Base-by-base conservation (phyloP, 331 rosid genomes). In the Pyrus hybrid region DNA sequence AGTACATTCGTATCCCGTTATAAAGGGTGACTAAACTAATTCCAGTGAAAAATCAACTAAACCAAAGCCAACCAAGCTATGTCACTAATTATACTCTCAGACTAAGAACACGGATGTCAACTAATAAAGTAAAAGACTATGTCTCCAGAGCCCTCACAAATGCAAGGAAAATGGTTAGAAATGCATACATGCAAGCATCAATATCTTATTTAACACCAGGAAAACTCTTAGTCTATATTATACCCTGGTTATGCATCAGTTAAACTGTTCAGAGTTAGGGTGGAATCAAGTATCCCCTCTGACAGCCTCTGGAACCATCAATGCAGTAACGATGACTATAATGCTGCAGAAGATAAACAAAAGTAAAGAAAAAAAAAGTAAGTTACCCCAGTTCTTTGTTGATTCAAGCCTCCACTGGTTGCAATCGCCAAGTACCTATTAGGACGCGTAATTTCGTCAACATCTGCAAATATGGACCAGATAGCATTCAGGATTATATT, bases 391-490 rank as follows among this genome's bases (percentile, higher is more conserved):
- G 99, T 95, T 87, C 99, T 88, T 79, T 95, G 99, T 83, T 95
- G 99, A 87, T 95, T 92, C 87, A 95, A 88, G 69, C 99, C 97
- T 83, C 99, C 99, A 84, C 99, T 95, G 7, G 99, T 92, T 74
- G 97, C 99, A 77, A 95, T 95, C 70, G 88, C 74, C 90, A 95
- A 82, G 79, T 88, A 95, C 21, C 96, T 88, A 79, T 89, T 86
- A 22, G 87, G 77, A 37, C 23, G 85, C 0, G 93, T 87, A 21
- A 85, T 54, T 30, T 61, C 91, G 72, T 83, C 82, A 84, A 86
- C 96, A 79, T 83, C 99, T 92, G 90, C 86, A 76, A 22, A 84
- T 29, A 64, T 43, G 18, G 71, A 82, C 73, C 63, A 9, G 25
- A 33, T 0, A 73, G 41, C 41, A 17, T 3, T 72, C 13, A 68